Conservation (phyloP, 495 filamentous ascomycete genomes). For the Gamarada debralockiae region DNA sequence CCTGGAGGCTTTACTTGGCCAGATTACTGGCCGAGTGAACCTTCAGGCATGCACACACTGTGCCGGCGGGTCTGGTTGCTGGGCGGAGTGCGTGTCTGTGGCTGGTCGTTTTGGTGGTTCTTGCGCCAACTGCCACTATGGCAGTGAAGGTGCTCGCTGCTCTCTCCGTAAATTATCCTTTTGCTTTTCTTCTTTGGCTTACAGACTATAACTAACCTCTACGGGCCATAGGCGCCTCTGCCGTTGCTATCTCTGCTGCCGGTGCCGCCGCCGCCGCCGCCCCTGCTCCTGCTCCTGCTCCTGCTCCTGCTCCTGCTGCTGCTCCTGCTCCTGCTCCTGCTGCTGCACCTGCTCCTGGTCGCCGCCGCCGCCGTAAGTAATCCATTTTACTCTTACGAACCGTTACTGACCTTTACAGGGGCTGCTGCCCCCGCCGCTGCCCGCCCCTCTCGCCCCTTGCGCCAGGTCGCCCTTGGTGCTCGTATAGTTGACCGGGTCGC, state of each 20-base stretch:
- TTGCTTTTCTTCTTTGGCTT: not conserved
- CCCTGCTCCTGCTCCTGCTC: too few relatives aligned
- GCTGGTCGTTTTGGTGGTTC: not conserved
- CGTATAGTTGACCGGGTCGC: too few relatives aligned
- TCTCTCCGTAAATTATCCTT: conserved; percentile 1
- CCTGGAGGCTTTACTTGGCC: too few relatives aligned
- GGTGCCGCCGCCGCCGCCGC: not conserved
- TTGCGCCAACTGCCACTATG: not conserved
- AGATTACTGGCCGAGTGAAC: too few relatives aligned
- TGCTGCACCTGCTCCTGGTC: not conserved
- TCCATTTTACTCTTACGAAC: too few relatives aligned
- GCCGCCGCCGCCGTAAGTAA: not conserved
- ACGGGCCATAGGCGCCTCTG: not conserved
- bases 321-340: too few relatives aligned
- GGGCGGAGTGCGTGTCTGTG: not conserved
- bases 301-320: not conserved
- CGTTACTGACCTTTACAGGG: not conserved
- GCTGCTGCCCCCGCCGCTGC: not conserved
- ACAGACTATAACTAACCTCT: not conserved
- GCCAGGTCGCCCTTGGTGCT: not conserved
- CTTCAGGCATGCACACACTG: too few relatives aligned
- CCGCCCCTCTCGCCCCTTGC: not conserved
- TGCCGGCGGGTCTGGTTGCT: too few relatives aligned
- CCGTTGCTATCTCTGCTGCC: too few relatives aligned
- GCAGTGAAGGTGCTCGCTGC: not conserved